A percentile compares a stretch with the other conserved stretches of the same genome.
These are phyloP conservation scores for Oryza rufipogon DNA, from an alignment of 176 grass and related monocot species.

Conservation along the genomic window DNA sequence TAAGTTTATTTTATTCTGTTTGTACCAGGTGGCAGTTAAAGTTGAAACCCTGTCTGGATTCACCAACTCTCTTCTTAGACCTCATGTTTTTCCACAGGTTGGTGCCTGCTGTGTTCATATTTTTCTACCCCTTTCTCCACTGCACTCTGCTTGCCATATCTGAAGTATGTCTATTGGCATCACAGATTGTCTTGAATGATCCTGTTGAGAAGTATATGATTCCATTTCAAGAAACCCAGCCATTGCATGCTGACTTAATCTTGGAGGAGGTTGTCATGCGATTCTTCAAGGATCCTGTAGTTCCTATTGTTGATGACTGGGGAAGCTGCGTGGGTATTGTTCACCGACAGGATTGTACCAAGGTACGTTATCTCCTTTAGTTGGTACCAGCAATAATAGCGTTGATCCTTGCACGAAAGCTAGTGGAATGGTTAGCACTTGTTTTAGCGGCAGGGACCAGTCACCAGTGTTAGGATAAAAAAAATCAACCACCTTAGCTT, in stretches of 20 bases:
- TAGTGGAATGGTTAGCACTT: neutral
- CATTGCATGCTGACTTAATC: conserved; percentile 58
- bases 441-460: neutral
- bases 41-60: conserved; percentile 87
- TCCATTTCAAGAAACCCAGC: conserved; percentile 70
- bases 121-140: conserved; percentile 16
- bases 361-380: conserved; percentile 56
- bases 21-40: conserved; percentile 71
- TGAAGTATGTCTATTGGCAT: conserved; percentile 32
- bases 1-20: conserved; percentile 38
- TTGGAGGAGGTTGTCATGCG: conserved; percentile 67
- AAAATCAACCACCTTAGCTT: neutral
- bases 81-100: conserved; percentile 73
- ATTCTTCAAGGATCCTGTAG: conserved; percentile 62
- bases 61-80: conserved; percentile 63
- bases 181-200: conserved; percentile 81
- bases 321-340: conserved; percentile 81
- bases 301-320: conserved; percentile 91
- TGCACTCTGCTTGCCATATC: conserved; percentile 17
- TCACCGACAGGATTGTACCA: conserved; percentile 67
- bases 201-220: conserved; percentile 92
- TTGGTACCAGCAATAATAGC: conserved; percentile 14
- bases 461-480: conserved; percentile 31
- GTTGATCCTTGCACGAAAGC: conserved; percentile 6
- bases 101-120: conserved; percentile 1